Evolutionary conservation across 371 early-diverging fungal genomes (phyloP), one percentile per base, ranked within the genome.

Genomic region (Blastocladiella emersonii): DNA sequence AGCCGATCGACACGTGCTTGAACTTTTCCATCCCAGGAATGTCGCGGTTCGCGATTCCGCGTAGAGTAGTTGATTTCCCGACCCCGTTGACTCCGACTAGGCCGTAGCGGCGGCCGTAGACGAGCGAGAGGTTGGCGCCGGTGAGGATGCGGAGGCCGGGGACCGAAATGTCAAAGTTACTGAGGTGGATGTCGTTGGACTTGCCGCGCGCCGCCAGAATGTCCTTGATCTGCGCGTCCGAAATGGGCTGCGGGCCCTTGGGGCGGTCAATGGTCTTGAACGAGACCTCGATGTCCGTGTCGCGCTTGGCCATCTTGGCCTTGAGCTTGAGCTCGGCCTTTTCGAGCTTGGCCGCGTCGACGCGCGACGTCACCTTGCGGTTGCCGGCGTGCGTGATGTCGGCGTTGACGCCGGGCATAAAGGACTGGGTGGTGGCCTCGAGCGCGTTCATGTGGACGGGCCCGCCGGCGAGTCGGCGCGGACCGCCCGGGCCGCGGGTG

Each of bases 21-120:
- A 34, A 59, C 37, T 59, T 59, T n/a, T 59, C 59, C 59, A 59
- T 59, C 25, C 36, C 87, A 34, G 78, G 77, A 65, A 98, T 76
- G 73, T 96, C 95, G 70, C 92, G 84, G 71, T 81, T 78, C 27
- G 94, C 90, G 66, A 99, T 88, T 37, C 91, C 90, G 41, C 93
- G 85, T 55, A 99, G 68, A 43, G 99, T 78, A 13, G 98, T 99
- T 17, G 97, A 94, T 78, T 99, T 99, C 70, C 93, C 93, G 51
- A 95, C 89, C 81, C 99, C 99, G 84, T 99, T 99, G 67, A 90
- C 87, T 66, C 99, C 99, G 23, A 98, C 89, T 23, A 99, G 81
- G 73, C 97, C 97, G 75, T 97, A 96, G 56, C 95, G 80, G 64
- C 97, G 84, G 39, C 96, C 95, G 78, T 85, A 91, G 25, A 84